Evolutionary conservation across 176 grass and related monocot species (phyloP).

Genomic region (Oryza glaberrima): DNA sequence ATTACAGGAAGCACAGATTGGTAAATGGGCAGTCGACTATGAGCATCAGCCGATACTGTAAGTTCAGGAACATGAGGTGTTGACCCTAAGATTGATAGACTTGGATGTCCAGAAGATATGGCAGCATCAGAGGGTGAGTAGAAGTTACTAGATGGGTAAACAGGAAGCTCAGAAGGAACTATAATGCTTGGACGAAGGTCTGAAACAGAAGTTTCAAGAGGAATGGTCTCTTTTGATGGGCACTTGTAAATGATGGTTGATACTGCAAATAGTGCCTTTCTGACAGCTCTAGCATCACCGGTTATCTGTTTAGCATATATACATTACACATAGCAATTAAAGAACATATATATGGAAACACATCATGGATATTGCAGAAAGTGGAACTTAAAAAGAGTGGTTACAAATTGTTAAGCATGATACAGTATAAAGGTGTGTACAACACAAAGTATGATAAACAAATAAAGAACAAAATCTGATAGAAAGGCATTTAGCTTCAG

Average conservation of each 20-base stretch:
- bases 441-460: slow-evolving; percentile 11
- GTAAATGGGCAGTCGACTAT: slow-evolving; percentile 67
- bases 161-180: slow-evolving; percentile 83
- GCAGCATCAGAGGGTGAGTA: slow-evolving; percentile 56
- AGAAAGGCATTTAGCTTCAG: slow-evolving; percentile 15
- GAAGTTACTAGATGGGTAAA: slow-evolving; percentile 70
- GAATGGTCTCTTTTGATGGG: slow-evolving; percentile 79
- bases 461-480: slow-evolving; percentile 8
- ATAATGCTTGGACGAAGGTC: slow-evolving; percentile 74
- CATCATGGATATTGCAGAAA: slow-evolving; percentile 24
- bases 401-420: not conserved
- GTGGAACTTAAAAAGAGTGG: slow-evolving; percentile 35
- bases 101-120: slow-evolving; percentile 57
- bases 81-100: slow-evolving; percentile 54
- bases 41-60: slow-evolving; percentile 54
- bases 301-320: slow-evolving; percentile 66
- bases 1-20: slow-evolving; percentile 71
- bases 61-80: slow-evolving; percentile 61
- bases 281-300: slow-evolving; percentile 78
- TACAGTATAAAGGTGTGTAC: slow-evolving; percentile 6
- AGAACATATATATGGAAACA: not conserved
- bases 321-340: slow-evolving; percentile 37
- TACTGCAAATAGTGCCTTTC: slow-evolving; percentile 71
- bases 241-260: slow-evolving; percentile 92
- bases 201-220: slow-evolving; percentile 77